Evolutionary conservation across 352 stramenopile genomes (phyloP).

Genomic region (Globisporangium camurandrum): DNA sequence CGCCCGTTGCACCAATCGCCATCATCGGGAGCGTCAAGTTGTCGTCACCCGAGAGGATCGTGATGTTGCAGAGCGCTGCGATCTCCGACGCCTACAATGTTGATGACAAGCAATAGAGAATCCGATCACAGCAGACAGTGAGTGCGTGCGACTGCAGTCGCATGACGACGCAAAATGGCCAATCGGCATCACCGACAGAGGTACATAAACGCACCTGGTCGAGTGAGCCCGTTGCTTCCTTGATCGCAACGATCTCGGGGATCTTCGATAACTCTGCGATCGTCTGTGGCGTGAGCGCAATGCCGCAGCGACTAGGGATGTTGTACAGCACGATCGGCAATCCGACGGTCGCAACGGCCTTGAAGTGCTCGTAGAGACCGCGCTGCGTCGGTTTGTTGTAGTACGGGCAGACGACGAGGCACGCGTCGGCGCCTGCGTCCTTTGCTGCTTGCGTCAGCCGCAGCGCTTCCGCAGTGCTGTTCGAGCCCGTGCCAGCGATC

Average conservation of each 20-base stretch:
- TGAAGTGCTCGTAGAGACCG: constrained; percentile 93
- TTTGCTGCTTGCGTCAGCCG: constrained; percentile 85
- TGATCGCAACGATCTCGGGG: constrained; percentile 96
- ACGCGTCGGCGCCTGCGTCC: constrained; percentile 91
- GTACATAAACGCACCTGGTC: constrained; percentile 37
- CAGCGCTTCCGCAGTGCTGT: constrained; percentile 84
- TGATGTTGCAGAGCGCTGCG: constrained; percentile 85
- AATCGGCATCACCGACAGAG: no score
- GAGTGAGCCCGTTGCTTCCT: constrained; percentile 94
- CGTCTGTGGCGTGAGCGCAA: constrained; percentile 93
- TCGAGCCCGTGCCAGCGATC: constrained; percentile 94
- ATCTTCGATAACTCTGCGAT: constrained; percentile 91
- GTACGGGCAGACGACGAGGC: constrained; percentile 95
- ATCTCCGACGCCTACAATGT: constrained; percentile 67
- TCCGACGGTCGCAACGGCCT: constrained; percentile 76
- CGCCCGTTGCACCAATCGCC: constrained; percentile 80
- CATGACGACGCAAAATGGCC: no score
- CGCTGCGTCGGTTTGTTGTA: constrained; percentile 99
- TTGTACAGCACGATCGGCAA: constrained; percentile 97
- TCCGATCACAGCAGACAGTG: neutral
- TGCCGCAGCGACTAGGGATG: constrained; percentile 93
- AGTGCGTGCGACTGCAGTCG: no score
- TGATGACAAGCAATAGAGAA: neutral
- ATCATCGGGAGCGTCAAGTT: constrained; percentile 88
- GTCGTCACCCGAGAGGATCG: constrained; percentile 88